phyloP scores from a whole-genome alignment of 2,329 filamentous ascomycete genomes.

The Alternaria metachromatica region DNA sequence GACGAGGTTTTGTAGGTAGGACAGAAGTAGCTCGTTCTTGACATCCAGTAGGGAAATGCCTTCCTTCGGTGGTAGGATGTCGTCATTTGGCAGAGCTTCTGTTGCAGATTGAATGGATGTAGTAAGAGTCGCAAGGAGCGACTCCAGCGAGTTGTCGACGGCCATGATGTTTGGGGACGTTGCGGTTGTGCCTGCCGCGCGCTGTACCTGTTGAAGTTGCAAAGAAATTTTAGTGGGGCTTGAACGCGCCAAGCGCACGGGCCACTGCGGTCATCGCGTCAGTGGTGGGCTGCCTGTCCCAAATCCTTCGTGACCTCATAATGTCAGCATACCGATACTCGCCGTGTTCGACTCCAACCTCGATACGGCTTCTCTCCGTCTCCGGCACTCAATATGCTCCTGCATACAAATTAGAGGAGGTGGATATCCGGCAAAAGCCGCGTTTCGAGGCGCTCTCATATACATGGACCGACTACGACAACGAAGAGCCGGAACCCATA shows the following conservation, averaged over 20 bases:
- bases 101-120: constrained; percentile 70
- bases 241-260: constrained; percentile 1
- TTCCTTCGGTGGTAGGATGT: constrained; percentile 75
- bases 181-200: constrained; percentile 6
- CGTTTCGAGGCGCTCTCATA: background rate
- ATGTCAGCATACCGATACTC: background rate
- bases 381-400: background rate
- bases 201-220: constrained; percentile 7
- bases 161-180: constrained; percentile 36
- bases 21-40: constrained; percentile 96
- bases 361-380: background rate
- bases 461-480: background rate
- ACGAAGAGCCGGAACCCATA: background rate
- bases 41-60: constrained; percentile 94
- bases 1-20: constrained; percentile 92
- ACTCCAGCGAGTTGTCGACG: constrained; percentile 48
- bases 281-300: background rate
- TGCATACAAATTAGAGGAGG: background rate
- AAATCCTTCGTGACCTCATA: background rate
- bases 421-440: background rate
- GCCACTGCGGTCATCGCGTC: background rate
- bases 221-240: constrained; percentile 25
- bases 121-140: constrained; percentile 54
- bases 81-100: constrained; percentile 59
- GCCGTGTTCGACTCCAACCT: background rate